Evolutionary conservation across 164 flowering plant species (phyloP).

Genomic region (Magnolia kwangsiensis): DNA sequence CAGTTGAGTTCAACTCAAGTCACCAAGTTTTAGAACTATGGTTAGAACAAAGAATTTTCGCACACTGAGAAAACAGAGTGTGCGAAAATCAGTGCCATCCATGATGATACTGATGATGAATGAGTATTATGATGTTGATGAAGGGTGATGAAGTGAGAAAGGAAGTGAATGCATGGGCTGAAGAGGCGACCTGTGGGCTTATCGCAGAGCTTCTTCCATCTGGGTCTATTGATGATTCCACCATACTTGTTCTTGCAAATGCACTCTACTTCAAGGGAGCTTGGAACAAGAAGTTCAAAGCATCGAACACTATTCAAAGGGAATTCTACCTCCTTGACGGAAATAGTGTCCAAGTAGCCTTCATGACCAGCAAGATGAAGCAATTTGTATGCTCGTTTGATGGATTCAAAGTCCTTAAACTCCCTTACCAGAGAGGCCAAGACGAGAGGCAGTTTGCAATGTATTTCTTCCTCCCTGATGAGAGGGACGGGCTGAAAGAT

Average conservation of each 20-base stretch:
- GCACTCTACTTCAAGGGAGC: conserved; percentile 30
- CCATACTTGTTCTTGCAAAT: conserved; percentile 15
- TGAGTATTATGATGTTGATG: not conserved
- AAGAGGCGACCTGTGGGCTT: conserved; percentile 16
- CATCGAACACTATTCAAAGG: conserved; percentile 1
- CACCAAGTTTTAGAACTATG: not conserved
- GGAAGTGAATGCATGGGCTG: conserved; percentile 21
- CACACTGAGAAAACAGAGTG: not conserved
- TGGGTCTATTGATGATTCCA: not conserved
- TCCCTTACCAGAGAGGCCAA: conserved; percentile 18
- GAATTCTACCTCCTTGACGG: conserved; percentile 30
- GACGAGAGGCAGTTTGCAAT: conserved; percentile 15
- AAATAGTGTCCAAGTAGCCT: conserved; percentile 18
- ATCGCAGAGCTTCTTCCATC: conserved; percentile 14
- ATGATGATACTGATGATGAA: not conserved
- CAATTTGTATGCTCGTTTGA: conserved; percentile 1
- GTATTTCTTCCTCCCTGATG: conserved; percentile 26
- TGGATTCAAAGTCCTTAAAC: conserved; percentile 17
- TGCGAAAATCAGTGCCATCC: too few relatives aligned
- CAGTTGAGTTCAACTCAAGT: too few relatives aligned
- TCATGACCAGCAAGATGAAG: conserved; percentile 20
- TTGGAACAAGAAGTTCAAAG: conserved; percentile 14
- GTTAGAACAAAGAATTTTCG: not conserved
- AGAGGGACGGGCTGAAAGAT: conserved; percentile 15
- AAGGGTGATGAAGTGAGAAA: conserved; percentile 4